Evolutionary conservation across 2,329 filamentous ascomycete species (phyloP), one percentile per base, ranked within the genome.

Genomic region (Coniosporium tulheliwenetii): DNA sequence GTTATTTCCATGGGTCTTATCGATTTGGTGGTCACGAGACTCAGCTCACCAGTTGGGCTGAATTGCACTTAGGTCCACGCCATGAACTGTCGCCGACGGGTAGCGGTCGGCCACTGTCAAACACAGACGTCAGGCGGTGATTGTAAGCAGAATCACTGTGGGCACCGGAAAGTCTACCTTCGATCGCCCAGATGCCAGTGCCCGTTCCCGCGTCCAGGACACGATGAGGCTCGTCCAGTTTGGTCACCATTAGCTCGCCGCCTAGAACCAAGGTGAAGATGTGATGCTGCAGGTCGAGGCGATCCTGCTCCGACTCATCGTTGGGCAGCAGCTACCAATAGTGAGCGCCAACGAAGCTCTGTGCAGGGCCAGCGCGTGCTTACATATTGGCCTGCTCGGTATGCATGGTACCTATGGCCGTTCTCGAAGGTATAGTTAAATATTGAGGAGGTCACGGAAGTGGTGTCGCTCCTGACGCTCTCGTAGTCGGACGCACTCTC

Each of bases 81-180:
- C 53, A 15, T 52, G 42, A 15, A 55, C 44, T 30, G 48, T 38
- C 5, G 47, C 40, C 2, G 43, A 38, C 2, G 50, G 48, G 34
- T 48, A 45, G 16, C 48, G 39, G 37, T 56, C 53, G 30, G 48
- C 51, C 13, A 52, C 36, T 37, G 16, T 37, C 13, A 26, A 7
- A 26, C 19, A 26, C 19, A 26, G 19, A 26, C 7, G 19, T 26
- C 19, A 26, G 19, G 19, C 37, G 43, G 30, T 39, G 37, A 13
- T 33, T 36, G 14, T 30, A 26, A 26, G 43, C 39, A 50, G 54
- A 12, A 56, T 55, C 15, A 63, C 53, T 43, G 57, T 52, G 7
- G 56, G 50, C 14, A 39, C 34, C 14, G 59, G 60, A 43, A 59
- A 56, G 39, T 43, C 48, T 44, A 62, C 36, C 19, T 19, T 46